Evolutionary conservation across 2,329 filamentous ascomycete species (phyloP).

Genomic region (Penicillium expansum): DNA sequence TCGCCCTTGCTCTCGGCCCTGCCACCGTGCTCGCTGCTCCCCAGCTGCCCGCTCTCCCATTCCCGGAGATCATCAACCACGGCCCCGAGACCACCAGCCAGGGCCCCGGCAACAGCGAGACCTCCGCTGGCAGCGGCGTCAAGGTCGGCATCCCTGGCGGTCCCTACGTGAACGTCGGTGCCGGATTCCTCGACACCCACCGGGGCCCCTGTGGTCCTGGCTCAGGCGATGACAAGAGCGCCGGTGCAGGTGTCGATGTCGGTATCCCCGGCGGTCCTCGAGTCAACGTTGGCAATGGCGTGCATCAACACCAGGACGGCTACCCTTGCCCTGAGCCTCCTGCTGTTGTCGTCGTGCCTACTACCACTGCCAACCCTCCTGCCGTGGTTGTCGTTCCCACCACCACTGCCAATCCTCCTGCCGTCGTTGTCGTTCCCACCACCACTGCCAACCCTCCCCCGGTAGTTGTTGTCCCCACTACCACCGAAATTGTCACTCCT

Average conservation of each 20-base stretch:
- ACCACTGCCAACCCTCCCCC: not conserved
- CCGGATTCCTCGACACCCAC: conserved; percentile 17
- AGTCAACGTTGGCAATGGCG: conserved; percentile 13
- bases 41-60: conserved; percentile 14
- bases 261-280: conserved; percentile 19
- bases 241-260: conserved; percentile 16
- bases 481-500: not conserved
- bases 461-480: too few relatives aligned
- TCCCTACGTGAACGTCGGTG: conserved; percentile 22
- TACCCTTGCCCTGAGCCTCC: conserved; percentile 19
- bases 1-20: conserved; percentile 30
- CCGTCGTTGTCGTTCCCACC: not conserved
- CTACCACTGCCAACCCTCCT: not conserved
- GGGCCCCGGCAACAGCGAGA: conserved; percentile 16
- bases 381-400: not conserved
- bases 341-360: not conserved
- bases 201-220: conserved; percentile 19
- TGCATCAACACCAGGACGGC: conserved; percentile 11
- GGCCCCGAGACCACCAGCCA: conserved; percentile 10
- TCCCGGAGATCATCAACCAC: conserved; percentile 1
- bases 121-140: conserved; percentile 18
- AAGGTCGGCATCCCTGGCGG: conserved; percentile 28
- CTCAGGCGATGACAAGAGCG: conserved; percentile 8
- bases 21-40: conserved; percentile 31
- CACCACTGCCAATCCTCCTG: not conserved